These are phyloP conservation scores for Coemansia sp. DNA, from an alignment of 192 early-diverging fungal genomes.

Conservation along the genomic window DNA sequence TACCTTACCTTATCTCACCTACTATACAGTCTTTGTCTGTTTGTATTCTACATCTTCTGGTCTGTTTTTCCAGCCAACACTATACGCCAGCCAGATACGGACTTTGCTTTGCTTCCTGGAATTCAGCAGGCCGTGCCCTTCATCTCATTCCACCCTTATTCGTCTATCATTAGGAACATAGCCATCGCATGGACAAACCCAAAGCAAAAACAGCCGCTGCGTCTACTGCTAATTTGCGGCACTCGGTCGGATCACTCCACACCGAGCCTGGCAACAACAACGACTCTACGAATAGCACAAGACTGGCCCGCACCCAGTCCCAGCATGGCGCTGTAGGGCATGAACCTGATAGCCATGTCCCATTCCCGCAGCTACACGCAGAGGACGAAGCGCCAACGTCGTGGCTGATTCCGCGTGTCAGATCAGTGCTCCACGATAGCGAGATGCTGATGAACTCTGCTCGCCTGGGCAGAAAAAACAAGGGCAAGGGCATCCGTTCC, in stretches of 20 bases:
- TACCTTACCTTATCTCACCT: no score
- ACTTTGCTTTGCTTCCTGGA: not conserved
- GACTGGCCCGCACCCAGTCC: conserved; percentile 21
- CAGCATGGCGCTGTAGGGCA: conserved; percentile 7
- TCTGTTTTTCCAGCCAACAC: not conserved
- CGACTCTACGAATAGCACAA: not conserved
- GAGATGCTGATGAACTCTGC: conserved; percentile 24
- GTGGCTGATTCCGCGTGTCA: conserved; percentile 50
- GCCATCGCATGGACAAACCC: not conserved
- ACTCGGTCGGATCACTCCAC: not conserved
- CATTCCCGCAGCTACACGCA: conserved; percentile 41
- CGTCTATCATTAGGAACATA: not conserved
- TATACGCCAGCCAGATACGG: no score
- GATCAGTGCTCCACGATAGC: conserved; percentile 47
- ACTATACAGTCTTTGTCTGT: not conserved
- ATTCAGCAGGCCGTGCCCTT: not conserved
- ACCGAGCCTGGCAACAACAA: not conserved
- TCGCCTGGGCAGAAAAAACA: conserved; percentile 26
- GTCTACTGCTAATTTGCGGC: conserved; percentile 2
- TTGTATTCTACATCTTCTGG: not conserved
- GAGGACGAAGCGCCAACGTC: conserved; percentile 47
- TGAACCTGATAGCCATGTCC: conserved; percentile 16
- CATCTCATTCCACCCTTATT: not conserved
- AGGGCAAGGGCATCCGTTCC: conserved; percentile 41
- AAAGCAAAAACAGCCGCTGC: conserved; percentile 1